Evolutionary conservation across 2,329 filamentous ascomycete species (phyloP).

Genomic region (Talaromyces pinophilus): DNA sequence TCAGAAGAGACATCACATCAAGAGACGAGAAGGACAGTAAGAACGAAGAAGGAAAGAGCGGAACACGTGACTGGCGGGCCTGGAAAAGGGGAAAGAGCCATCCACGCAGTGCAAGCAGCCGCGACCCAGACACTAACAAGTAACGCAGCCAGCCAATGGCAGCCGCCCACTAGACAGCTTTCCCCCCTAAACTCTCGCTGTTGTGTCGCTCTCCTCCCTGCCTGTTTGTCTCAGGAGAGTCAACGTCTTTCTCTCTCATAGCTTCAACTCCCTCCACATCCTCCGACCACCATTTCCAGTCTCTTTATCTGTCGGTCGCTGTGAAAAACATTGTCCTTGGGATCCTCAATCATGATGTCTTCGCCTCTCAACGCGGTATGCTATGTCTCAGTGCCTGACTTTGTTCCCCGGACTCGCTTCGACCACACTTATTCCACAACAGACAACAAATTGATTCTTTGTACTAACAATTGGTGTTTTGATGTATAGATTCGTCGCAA

Average conservation of each 20-base stretch:
- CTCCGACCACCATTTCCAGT: slow-evolving; percentile 16
- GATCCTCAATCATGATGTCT: slow-evolving; percentile 43
- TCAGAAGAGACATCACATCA: no score
- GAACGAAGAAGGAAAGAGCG: background rate
- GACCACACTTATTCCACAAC: background rate
- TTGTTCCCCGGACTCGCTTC: slow-evolving; percentile 23
- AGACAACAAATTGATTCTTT: background rate
- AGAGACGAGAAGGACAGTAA: no score
- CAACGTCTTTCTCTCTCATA: slow-evolving; percentile 24
- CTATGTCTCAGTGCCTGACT: slow-evolving; percentile 33
- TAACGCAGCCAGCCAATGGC: slow-evolving; percentile 3
- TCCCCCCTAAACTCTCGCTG: slow-evolving; percentile 24
- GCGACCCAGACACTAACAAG: slow-evolving; percentile 17
- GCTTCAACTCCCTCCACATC: slow-evolving; percentile 28
- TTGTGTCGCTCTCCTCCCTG: slow-evolving; percentile 12
- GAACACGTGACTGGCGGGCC: slow-evolving; percentile 19
- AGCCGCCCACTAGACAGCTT: slow-evolving; percentile 15
- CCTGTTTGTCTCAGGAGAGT: slow-evolving; percentile 26
- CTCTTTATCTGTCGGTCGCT: slow-evolving; percentile 25
- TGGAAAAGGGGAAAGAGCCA: slow-evolving; percentile 18
- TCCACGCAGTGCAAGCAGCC: slow-evolving; percentile 20
- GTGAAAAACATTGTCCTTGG: background rate
- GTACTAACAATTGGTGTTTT: slow-evolving; percentile 13
- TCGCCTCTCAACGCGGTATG: slow-evolving; percentile 57
- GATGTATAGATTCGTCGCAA: slow-evolving; percentile 86